These are phyloP conservation scores for Pholiota molesta DNA, from an alignment of 768 basidiomycete species.

Conservation along the genomic window DNA sequence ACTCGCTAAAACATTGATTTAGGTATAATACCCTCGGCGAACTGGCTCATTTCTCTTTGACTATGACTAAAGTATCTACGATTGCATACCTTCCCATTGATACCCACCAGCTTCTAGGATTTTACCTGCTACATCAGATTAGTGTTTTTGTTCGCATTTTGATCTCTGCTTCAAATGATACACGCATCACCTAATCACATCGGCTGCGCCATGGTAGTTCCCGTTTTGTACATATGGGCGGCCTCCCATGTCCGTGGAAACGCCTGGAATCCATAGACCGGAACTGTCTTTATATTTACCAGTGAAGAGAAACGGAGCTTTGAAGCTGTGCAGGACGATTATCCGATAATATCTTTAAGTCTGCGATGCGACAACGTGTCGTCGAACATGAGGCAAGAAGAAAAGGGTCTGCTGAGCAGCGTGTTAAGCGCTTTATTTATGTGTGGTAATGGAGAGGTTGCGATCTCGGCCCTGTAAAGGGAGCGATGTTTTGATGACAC, in stretches of 20 bases:
- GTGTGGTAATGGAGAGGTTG: constrained; percentile 17
- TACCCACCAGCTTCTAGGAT: constrained; percentile 25
- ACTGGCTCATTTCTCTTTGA: constrained; percentile 11
- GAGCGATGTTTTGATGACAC: constrained; percentile 27
- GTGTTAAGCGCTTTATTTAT: constrained; percentile 10
- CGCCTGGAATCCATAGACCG: constrained; percentile 7
- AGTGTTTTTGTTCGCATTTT: constrained; percentile 15
- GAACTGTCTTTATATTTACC: constrained; percentile 11
- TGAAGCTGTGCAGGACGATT: not conserved
- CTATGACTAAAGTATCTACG: constrained; percentile 23
- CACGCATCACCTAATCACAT: constrained; percentile 6
- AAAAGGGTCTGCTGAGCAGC: constrained; percentile 1
- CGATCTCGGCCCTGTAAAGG: constrained; percentile 30
- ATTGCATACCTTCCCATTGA: constrained; percentile 31
- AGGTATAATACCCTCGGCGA: constrained; percentile 23
- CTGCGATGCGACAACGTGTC: not conserved
- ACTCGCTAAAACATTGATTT: constrained; percentile 2
- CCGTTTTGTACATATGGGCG: constrained; percentile 8
- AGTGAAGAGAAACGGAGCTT: not conserved
- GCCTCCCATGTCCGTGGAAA: constrained; percentile 16
- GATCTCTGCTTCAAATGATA: constrained; percentile 10
- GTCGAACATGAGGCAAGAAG: constrained; percentile 5
- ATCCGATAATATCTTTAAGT: constrained; percentile 1
- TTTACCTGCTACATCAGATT: constrained; percentile 25
- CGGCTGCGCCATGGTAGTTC: constrained; percentile 4